Conservation (phyloP, 208 protist genomes). For the Vickermania ingenoplastis region DNA sequence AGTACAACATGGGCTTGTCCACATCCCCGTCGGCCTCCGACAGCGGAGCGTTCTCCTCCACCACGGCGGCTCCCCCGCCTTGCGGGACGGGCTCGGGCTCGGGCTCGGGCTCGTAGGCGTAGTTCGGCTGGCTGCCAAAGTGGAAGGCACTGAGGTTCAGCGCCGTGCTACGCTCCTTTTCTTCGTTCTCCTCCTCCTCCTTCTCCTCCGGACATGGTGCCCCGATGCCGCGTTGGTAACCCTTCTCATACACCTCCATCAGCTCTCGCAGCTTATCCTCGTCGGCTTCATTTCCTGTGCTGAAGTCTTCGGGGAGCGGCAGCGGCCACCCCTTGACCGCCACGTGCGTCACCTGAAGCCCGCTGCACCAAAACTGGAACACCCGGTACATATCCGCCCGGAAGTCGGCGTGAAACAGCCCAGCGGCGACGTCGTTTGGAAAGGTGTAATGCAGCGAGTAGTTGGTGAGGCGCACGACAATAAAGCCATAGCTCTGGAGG, state of each 20-base stretch:
- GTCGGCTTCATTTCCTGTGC: neutral
- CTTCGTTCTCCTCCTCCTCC: too few relatives aligned
- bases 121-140: too few relatives aligned
- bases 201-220: neutral
- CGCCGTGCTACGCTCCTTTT: too few relatives aligned
- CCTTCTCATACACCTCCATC: neutral
- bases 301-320: conserved; percentile 22
- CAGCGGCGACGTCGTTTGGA: conserved; percentile 66
- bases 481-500: conserved; percentile 30
- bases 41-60: too few relatives aligned
- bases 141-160: too few relatives aligned
- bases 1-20: too few relatives aligned
- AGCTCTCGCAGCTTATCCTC: neutral
- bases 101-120: too few relatives aligned
- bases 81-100: too few relatives aligned
- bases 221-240: neutral
- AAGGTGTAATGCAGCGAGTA: conserved; percentile 64
- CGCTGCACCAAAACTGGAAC: conserved; percentile 72
- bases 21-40: too few relatives aligned
- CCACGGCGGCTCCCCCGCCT: too few relatives aligned
- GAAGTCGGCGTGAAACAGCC: conserved; percentile 51
- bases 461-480: conserved; percentile 46
- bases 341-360: conserved; percentile 54
- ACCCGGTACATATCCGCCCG: conserved; percentile 58
- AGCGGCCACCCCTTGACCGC: conserved; percentile 45